These are phyloP conservation scores for Blastobotrys apis DNA, from an alignment of 1,139 yeast species.

Conservation along the genomic window DNA sequence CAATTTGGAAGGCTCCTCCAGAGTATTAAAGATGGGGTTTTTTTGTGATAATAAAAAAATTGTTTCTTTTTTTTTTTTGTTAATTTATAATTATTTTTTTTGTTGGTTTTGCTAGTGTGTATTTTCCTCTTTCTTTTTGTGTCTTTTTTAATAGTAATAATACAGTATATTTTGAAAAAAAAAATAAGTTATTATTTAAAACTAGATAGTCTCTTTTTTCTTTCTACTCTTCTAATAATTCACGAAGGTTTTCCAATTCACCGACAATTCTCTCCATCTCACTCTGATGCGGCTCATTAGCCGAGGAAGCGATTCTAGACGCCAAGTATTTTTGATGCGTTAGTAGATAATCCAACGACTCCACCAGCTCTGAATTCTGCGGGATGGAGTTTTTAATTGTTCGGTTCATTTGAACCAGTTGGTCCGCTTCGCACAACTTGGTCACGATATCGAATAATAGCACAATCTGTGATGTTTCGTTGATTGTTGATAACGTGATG, in stretches of 20 bases:
- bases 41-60: too few species aligned
- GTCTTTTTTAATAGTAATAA: background rate
- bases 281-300: conserved; percentile 14
- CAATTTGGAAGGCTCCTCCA: conserved; percentile 25
- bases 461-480: conserved; percentile 78
- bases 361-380: conserved; percentile 45
- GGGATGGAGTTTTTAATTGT: conserved; percentile 6
- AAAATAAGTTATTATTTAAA: background rate
- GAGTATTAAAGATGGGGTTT: too few species aligned
- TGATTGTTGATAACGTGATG: conserved; percentile 60
- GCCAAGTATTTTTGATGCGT: conserved; percentile 83
- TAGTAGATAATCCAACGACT: conserved; percentile 61
- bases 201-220: background rate
- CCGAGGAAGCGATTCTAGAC: conserved; percentile 57
- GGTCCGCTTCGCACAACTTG: conserved; percentile 39
- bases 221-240: conserved; percentile 16
- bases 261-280: conserved; percentile 38
- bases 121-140: background rate
- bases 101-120: background rate
- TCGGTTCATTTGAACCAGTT: conserved; percentile 16
- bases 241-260: conserved; percentile 28
- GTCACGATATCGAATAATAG: conserved; percentile 56
- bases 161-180: background rate
- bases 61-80: background rate
- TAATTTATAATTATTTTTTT: background rate